Percentiles rank a stretch among this genome's conserved stretches.
phyloP scores from a whole-genome alignment of 495 filamentous ascomycete genomes.

The Neohortaea acidophila region DNA sequence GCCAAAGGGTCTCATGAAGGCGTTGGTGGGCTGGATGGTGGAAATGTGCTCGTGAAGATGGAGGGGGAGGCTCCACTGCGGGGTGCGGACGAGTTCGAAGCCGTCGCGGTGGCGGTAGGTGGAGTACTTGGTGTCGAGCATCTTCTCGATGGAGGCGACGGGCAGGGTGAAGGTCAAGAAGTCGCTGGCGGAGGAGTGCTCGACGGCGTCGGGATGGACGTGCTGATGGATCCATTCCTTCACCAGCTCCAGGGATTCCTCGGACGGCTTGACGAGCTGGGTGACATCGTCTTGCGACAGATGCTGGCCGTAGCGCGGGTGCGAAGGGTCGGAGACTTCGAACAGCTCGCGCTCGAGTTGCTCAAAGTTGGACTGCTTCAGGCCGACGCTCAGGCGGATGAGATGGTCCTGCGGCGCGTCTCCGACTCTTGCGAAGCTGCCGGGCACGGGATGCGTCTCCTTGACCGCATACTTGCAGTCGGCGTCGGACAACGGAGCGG shows the following conservation, averaged over 20 bases:
- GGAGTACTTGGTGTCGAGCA: constrained; percentile 29
- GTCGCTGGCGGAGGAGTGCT: constrained; percentile 28
- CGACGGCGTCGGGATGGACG: constrained; percentile 18
- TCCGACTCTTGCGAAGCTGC: no score
- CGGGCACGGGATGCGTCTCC: no score
- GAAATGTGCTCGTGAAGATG: constrained; percentile 41
- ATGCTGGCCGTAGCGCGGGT: constrained; percentile 27
- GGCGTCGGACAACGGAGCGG: no score
- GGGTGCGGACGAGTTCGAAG: constrained; percentile 24
- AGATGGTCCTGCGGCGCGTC: no score
- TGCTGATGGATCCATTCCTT: constrained; percentile 30
- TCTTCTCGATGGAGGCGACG: constrained; percentile 23
- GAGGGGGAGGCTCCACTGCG: constrained; percentile 37
- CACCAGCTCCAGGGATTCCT: constrained; percentile 23
- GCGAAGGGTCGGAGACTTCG: constrained; percentile 29
- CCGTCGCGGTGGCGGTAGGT: constrained; percentile 27
- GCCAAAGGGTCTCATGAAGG: no score
- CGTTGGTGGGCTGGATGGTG: constrained; percentile 50
- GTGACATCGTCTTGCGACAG: constrained; percentile 23
- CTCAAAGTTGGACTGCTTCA: constrained; percentile 29
- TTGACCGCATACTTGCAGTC: no score
- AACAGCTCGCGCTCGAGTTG: constrained; percentile 29
- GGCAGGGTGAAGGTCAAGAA: constrained; percentile 29
- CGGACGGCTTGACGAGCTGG: constrained; percentile 23
- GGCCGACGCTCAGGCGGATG: no score